Evolutionary conservation across 1,284 basidiomycete species (phyloP).

Genomic region (Pascua sp.): DNA sequence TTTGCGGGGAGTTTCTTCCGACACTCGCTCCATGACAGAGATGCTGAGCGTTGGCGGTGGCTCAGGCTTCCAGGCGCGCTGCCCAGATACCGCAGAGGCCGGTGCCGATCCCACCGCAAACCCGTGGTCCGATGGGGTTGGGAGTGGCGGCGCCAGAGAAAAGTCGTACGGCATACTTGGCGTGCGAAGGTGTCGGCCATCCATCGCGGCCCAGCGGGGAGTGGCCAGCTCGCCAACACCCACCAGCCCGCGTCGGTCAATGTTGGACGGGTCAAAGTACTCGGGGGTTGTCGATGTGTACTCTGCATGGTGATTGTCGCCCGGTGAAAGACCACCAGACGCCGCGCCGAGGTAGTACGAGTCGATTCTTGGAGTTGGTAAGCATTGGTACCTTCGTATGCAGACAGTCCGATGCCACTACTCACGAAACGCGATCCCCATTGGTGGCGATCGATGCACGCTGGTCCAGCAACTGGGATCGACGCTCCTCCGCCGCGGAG

Average conservation of each 20-base stretch:
- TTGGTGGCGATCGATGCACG: slow-evolving; percentile 16
- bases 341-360: slow-evolving; percentile 25
- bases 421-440: slow-evolving; percentile 28
- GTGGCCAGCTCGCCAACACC: slow-evolving; percentile 96
- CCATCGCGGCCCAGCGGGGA: slow-evolving; percentile 74
- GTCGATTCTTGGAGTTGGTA: slow-evolving; percentile 22
- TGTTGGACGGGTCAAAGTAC: slow-evolving; percentile 63
- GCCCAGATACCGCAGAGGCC: background rate
- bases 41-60: background rate
- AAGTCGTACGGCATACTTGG: slow-evolving; percentile 46
- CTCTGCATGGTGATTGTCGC: slow-evolving; percentile 5
- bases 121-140: slow-evolving; percentile 12
- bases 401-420: background rate
- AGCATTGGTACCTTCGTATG: background rate
- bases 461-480: slow-evolving; percentile 9
- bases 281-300: slow-evolving; percentile 37
- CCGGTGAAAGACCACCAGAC: slow-evolving; percentile 8
- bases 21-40: slow-evolving; percentile 25
- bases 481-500: background rate
- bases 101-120: slow-evolving; percentile 15
- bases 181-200: slow-evolving; percentile 35
- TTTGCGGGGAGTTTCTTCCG: slow-evolving; percentile 24
- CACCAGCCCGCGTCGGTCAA: slow-evolving; percentile 82
- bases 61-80: slow-evolving; percentile 13
- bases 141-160: slow-evolving; percentile 22